Conservation (phyloP, 306 rosid species). For the Clitoria ternatea region DNA sequence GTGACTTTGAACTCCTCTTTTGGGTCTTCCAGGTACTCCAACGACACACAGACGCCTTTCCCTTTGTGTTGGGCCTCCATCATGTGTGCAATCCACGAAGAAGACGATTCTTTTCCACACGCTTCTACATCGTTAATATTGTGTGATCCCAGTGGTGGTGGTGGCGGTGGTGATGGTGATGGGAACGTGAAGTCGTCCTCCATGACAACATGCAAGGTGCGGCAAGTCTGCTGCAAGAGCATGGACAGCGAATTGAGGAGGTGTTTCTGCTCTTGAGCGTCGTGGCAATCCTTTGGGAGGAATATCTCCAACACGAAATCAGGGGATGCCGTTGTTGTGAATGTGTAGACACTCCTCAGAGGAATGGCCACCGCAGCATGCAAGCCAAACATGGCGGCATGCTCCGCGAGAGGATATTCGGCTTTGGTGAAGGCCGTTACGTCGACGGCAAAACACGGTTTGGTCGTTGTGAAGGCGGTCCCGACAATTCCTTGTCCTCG, state of each 20-base stretch:
- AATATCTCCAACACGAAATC: conserved; percentile 63
- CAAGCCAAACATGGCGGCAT: conserved; percentile 47
- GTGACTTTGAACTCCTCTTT: conserved; percentile 51
- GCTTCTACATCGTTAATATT: not conserved
- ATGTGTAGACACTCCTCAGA: conserved; percentile 39
- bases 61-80: conserved; percentile 55
- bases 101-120: not conserved
- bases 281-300: conserved; percentile 49
- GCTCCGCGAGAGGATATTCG: conserved; percentile 58
- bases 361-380: conserved; percentile 66
- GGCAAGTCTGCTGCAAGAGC: conserved; percentile 47
- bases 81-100: conserved; percentile 58
- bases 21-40: conserved; percentile 43
- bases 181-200: conserved; percentile 31
- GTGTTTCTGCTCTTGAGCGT: conserved; percentile 41
- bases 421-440: conserved; percentile 46
- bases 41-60: conserved; percentile 40
- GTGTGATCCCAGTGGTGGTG: too few species aligned
- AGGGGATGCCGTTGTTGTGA: conserved; percentile 20
- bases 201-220: conserved; percentile 36
- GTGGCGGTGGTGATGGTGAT: too few species aligned
- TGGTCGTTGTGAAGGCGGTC: conserved; percentile 45
- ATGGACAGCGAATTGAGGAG: conserved; percentile 46
- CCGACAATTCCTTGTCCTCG: conserved; percentile 62
- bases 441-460: conserved; percentile 52